Evolutionary conservation across 2,329 filamentous ascomycete species (phyloP), one percentile per base, ranked within the genome.

Genomic region (Talaromyces islandicus): DNA sequence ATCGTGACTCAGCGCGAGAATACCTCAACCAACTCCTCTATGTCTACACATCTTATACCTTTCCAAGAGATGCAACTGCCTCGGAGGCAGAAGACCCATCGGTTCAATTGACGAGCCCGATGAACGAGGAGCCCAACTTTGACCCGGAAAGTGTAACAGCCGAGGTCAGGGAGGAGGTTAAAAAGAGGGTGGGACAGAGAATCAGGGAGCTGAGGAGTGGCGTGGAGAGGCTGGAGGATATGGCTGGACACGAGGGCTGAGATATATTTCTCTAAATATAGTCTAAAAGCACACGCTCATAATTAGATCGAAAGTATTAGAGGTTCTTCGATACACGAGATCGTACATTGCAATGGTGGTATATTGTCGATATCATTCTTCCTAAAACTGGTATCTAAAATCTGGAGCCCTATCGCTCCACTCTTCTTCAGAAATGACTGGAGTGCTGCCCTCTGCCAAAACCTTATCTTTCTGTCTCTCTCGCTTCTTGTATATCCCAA

Each of bases 171-270:
- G 76, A 76, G 57, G 76, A 80, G 66, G 73, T 81, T 32, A 73
- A 69, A 62, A 73, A 66, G 63, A 69, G 78, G 62, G 71, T 81
- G 65, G 78, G 75, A 17, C 72, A 75, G 64, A 68, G 78, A 67
- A 69, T 81, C 58, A 69, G 78, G 65, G 78, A 81, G 68, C 71
- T 81, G 70, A 72, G 73, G 64, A 73, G 70, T 71, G 79, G 76
- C 21, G 74, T 80, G 58, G 65, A 72, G 66, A 66, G 61, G 17
- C 68, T 81, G 65, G 77, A 80, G 67, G 70, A 73, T 63, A 73
- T 69, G 66, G 76, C 73, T 21, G 58, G 64, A 53, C 71, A 70
- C 58, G 73, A 78, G 58, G 32, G 21, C 57, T 48, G 59, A 29
- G 57, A 59, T 12, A n/a, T 17, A n/a, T 4, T 7, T 11, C 6